These are phyloP conservation scores for Lactarius pseudohatsudake DNA, from an alignment of 768 basidiomycete genomes.

Conservation along the genomic window DNA sequence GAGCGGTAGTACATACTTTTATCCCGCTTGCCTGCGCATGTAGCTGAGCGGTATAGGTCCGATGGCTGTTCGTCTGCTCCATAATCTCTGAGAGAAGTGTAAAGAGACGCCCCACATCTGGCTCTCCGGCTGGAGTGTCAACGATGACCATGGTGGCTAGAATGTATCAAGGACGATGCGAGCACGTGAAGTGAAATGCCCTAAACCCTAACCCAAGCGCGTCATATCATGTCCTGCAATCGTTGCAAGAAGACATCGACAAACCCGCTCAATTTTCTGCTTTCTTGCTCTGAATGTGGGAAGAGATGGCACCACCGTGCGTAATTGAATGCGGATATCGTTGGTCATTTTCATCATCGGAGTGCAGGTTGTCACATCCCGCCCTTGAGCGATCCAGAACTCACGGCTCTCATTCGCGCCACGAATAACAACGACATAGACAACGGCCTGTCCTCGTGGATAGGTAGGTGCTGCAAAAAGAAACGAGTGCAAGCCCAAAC, in stretches of 20 bases:
- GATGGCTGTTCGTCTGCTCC: constrained; percentile 80
- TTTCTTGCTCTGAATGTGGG: constrained; percentile 37
- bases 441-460: constrained; percentile 34
- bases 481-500: constrained; percentile 6
- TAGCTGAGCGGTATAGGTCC: constrained; percentile 65
- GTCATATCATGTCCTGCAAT: constrained; percentile 33
- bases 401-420: constrained; percentile 33
- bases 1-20: constrained; percentile 54
- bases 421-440: constrained; percentile 32
- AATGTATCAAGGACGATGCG: neutral
- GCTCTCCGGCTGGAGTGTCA: constrained; percentile 47
- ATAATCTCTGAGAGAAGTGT: constrained; percentile 73
- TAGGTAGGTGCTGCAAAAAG: constrained; percentile 37
- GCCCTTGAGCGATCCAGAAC: constrained; percentile 33
- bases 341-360: constrained; percentile 2
- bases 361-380: constrained; percentile 38
- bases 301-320: constrained; percentile 40
- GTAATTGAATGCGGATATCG: constrained; percentile 5
- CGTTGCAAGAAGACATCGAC: constrained; percentile 23
- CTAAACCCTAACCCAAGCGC: constrained; percentile 30
- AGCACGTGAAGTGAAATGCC: neutral
- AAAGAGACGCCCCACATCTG: constrained; percentile 64
- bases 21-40: constrained; percentile 72
- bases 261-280: constrained; percentile 35
- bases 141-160: constrained; percentile 50